Evolutionary conservation across 352 stramenopile genomes (phyloP), one percentile per base, ranked within the genome.

Genomic region (Globisporangium canariense): DNA sequence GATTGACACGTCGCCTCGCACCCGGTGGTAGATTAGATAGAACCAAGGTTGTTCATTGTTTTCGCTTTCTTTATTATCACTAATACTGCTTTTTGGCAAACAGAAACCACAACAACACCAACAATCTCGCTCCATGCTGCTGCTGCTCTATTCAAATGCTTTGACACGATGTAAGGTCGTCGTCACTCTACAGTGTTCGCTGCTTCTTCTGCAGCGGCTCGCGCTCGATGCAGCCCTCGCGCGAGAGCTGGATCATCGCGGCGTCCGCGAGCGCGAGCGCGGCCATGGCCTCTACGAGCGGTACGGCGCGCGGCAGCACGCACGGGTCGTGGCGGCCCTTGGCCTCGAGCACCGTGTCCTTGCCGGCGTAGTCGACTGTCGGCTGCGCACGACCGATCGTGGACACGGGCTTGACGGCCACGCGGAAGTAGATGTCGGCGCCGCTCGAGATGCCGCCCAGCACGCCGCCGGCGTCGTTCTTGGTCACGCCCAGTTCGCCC

Each of bases 391-490:
- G 88, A 60, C 96, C 96, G 83, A 99, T 99, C 18, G 98, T 99
- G 46, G 96, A 99, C 47, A 98, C 98, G 20, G 98, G 94, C 81
- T 99, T 99, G 75, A 99, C 98, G n/a, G 97, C 97, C 56, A 99
- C 97, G 68, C 96, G 89, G 68, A 99, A 94, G 62, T 99, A 97
- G 69, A 99, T 99, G 71, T 98, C 97, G 51, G 98, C 96, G 62
- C 97, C 98, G 70, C 97, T 99, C 55, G 95, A 98, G 68, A 99
- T 99, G 64, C 98, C 98, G 46, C 98, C 98, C 63, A 99, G 91
- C 65, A 99, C 98, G 58, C 98, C 98, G 40, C 98, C 88, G 14
- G 86, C 88, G 52, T 94, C 82, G 71, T 96, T 96, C 76, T 94
- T 94, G 60, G 81, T 90, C 58, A 94, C 83, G 43, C 74, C 77